Conservation (phyloP, 2,329 filamentous ascomycete species). For the Polytolypa hystricis region DNA sequence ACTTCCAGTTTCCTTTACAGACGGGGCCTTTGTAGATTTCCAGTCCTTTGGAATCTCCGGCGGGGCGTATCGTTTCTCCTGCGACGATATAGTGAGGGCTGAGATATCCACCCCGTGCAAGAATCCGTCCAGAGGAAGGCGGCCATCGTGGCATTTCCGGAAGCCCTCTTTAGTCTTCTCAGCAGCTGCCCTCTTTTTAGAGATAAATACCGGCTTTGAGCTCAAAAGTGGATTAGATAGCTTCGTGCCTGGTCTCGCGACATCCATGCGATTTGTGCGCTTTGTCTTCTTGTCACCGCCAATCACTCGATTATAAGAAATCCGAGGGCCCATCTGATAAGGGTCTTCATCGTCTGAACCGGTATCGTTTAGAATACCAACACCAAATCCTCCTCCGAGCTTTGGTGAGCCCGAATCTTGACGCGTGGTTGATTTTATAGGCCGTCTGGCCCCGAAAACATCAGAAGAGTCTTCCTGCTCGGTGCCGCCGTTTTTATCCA, state of each 20-base stretch:
- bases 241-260: conserved; percentile 31
- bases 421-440: conserved; percentile 23
- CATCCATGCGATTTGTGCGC: conserved; percentile 32
- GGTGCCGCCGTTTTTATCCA: conserved; percentile 17
- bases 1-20: conserved; percentile 17
- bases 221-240: conserved; percentile 53
- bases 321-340: conserved; percentile 81
- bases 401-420: conserved; percentile 44
- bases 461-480: conserved; percentile 22
- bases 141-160: conserved; percentile 71
- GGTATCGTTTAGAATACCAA: conserved; percentile 82
- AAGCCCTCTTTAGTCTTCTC: conserved; percentile 37
- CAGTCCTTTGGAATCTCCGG: conserved; percentile 47
- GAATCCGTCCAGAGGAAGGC: conserved; percentile 70
- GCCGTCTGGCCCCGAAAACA: conserved; percentile 27
- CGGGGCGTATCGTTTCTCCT: conserved; percentile 35
- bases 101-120: conserved; percentile 50
- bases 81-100: conserved; percentile 35
- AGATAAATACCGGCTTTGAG: conserved; percentile 62
- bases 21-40: conserved; percentile 49
- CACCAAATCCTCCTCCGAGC: conserved; percentile 61
- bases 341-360: conserved; percentile 93
- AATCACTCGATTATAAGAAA: conserved; percentile 73
- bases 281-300: conserved; percentile 74
- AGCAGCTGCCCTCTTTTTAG: conserved; percentile 47